A percentile compares a stretch with the other conserved stretches of the same genome.
phyloP scores from a whole-genome alignment of 352 stramenopile species.

The Poterioochromonas sp. region DNA sequence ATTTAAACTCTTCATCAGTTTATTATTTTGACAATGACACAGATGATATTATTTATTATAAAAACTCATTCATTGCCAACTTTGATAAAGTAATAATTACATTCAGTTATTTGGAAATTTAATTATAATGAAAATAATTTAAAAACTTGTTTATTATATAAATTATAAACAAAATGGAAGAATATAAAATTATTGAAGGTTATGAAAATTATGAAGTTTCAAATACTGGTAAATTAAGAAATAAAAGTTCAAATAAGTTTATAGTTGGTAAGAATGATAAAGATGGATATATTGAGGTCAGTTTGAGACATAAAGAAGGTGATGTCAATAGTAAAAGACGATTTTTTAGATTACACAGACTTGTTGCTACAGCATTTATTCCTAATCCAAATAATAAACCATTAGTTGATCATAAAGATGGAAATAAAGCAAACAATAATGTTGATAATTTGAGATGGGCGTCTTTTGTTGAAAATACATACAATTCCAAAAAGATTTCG shows the following conservation, averaged over 20 bases:
- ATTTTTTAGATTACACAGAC: constrained; percentile 16
- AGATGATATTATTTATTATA: too few species aligned
- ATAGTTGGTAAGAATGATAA: neutral
- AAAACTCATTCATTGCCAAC: too few species aligned
- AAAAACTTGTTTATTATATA: too few species aligned
- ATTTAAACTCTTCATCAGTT: too few species aligned
- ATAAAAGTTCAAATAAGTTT: neutral
- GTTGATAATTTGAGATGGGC: constrained; percentile 18
- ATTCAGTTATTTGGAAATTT: too few species aligned
- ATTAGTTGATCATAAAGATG: constrained; percentile 18
- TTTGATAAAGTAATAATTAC: too few species aligned
- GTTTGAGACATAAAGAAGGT: neutral
- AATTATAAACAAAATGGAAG: too few species aligned
- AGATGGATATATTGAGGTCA: neutral
- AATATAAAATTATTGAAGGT: too few species aligned
- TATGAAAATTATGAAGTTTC: too few species aligned
- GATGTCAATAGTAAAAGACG: neutral
- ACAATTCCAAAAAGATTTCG: neutral
- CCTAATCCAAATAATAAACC: constrained; percentile 17
- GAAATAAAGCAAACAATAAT: constrained; percentile 17
- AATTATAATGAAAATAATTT: too few species aligned
- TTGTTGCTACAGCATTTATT: constrained; percentile 21
- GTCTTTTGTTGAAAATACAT: neutral
- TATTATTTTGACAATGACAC: too few species aligned
- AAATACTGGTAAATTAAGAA: neutral